phyloP scores from a whole-genome alignment of 139 green algal species.

The Tetraselmis chui region DNA sequence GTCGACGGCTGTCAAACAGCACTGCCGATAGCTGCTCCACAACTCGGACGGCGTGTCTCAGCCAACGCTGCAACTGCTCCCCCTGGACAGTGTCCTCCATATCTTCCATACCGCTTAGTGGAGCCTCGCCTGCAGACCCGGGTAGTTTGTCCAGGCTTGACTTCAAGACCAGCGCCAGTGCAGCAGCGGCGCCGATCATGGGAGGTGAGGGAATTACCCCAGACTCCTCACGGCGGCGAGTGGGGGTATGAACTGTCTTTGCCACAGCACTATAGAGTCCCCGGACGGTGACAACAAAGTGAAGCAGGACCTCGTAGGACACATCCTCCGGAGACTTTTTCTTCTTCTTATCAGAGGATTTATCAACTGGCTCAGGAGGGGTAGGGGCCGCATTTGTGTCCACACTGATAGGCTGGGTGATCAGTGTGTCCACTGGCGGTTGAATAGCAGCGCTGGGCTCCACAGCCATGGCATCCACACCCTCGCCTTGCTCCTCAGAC shows the following conservation, averaged over 20 bases:
- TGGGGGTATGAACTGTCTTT: constrained; percentile 75
- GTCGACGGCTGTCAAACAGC: constrained; percentile 70
- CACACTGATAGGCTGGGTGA: too few relatives aligned
- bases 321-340: constrained; percentile 58
- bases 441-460: too few relatives aligned
- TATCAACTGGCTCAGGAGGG: not conserved
- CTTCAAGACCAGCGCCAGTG: constrained; percentile 60
- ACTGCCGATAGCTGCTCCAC: constrained; percentile 59
- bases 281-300: constrained; percentile 56
- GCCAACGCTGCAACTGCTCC: not conserved
- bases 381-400: not conserved
- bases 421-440: too few relatives aligned
- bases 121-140: not conserved
- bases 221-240: constrained; percentile 46
- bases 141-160: constrained; percentile 32
- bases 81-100: not conserved
- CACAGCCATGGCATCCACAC: too few relatives aligned
- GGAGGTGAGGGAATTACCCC: constrained; percentile 27
- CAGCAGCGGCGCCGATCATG: constrained; percentile 49
- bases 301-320: constrained; percentile 57
- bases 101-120: not conserved
- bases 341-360: constrained; percentile 12
- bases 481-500: too few relatives aligned
- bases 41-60: constrained; percentile 30
- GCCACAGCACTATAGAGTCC: constrained; percentile 59